Conservation (phyloP, 164 flowering plant genomes). For the Umbilicus rupestris region DNA sequence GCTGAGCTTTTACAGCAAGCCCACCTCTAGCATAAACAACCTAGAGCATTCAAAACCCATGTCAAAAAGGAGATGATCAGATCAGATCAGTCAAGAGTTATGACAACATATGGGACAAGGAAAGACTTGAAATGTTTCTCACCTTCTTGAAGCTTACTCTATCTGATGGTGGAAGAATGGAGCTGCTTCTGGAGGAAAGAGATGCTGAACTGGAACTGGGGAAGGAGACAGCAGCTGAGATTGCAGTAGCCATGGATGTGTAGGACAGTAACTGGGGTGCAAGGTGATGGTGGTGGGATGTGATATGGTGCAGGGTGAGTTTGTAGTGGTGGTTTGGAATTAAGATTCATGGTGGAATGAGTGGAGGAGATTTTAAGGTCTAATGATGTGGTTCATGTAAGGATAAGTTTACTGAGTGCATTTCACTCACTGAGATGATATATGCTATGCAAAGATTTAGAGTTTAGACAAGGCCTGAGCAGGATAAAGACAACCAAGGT, state of each 20-base stretch:
- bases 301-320: background rate
- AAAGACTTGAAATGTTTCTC: conserved; percentile 25
- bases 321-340: background rate
- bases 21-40: conserved; percentile 31
- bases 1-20: conserved; percentile 68
- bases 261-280: background rate
- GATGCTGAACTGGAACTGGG: conserved; percentile 67
- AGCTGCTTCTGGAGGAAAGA: conserved; percentile 34
- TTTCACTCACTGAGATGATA: background rate
- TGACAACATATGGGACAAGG: background rate
- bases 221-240: conserved; percentile 71
- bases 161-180: conserved; percentile 31
- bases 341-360: background rate
- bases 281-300: background rate
- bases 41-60: conserved; percentile 25
- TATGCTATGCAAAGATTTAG: background rate
- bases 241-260: conserved; percentile 58
- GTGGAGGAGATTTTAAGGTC: background rate
- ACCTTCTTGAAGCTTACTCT: conserved; percentile 47
- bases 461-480: background rate
- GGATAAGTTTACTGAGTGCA: background rate
- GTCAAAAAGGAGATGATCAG: background rate
- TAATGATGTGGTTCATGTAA: background rate
- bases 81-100: background rate
- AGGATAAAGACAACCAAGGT: background rate